Conservation (phyloP, 2,329 filamentous ascomycete genomes). For the Neurospora sp. region DNA sequence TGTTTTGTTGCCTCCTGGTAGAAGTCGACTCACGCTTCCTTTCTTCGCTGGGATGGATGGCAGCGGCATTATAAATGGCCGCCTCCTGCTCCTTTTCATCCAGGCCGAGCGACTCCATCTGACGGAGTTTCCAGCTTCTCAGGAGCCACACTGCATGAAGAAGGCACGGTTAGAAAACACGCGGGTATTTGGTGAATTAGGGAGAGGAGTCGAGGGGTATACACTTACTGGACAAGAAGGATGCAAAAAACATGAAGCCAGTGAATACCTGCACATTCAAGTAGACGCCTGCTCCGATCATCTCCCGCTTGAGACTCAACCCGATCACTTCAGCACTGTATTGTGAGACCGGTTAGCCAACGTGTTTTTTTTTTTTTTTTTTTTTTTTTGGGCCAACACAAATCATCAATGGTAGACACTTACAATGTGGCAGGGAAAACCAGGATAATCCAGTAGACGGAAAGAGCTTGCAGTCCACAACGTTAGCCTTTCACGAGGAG, state of each 20-base stretch:
- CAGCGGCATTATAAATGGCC: constrained; percentile 19
- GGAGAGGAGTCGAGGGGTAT: not conserved
- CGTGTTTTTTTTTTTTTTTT: not conserved
- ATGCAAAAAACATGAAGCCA: constrained; percentile 50
- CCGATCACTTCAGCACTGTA: constrained; percentile 49
- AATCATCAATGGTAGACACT: not conserved
- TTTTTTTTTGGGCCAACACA: not conserved
- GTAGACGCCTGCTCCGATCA: constrained; percentile 34
- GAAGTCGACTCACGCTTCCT: not conserved
- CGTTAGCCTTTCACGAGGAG: not conserved
- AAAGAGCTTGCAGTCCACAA: constrained; percentile 34
- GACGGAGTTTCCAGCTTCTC: constrained; percentile 33
- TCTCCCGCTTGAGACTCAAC: constrained; percentile 36
- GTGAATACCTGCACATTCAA: constrained; percentile 48
- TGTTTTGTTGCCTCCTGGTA: not conserved
- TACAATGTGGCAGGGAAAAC: constrained; percentile 59
- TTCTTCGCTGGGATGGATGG: constrained; percentile 1
- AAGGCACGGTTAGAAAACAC: not conserved
- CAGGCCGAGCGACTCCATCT: constrained; percentile 24
- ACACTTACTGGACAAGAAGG: constrained; percentile 35
- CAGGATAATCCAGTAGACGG: constrained; percentile 62
- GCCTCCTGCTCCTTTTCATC: constrained; percentile 21
- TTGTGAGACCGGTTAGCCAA: not conserved
- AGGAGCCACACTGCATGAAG: constrained; percentile 27
- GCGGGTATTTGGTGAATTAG: not conserved